These are phyloP conservation scores for Boletus reticulatus DNA, from an alignment of 768 basidiomycete genomes.

Conservation along the genomic window DNA sequence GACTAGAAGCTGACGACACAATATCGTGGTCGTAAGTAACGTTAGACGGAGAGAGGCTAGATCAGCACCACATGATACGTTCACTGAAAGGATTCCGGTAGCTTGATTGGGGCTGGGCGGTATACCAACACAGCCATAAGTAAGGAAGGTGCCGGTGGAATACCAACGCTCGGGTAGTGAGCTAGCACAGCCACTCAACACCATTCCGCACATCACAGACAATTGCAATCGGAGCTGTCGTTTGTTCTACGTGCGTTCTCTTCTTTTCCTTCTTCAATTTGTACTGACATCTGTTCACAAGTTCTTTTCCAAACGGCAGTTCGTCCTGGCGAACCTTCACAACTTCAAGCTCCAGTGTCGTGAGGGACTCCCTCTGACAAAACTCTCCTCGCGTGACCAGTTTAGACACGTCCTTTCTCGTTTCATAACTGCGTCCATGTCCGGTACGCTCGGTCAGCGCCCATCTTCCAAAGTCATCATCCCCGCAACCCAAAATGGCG, in stretches of 20 bases:
- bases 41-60: no score
- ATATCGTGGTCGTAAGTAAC: neutral
- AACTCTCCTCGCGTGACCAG: conserved; percentile 49
- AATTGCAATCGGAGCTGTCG: conserved; percentile 24
- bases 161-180: neutral
- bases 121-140: neutral
- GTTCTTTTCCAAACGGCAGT: conserved; percentile 26
- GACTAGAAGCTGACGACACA: neutral
- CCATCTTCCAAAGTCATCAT: conserved; percentile 25
- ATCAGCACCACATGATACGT: neutral
- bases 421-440: conserved; percentile 52
- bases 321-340: conserved; percentile 31
- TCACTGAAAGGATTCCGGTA: neutral
- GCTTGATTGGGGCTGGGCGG: neutral
- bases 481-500: conserved; percentile 25
- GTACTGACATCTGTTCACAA: neutral
- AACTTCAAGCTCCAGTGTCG: conserved; percentile 27
- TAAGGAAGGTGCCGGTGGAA: no score
- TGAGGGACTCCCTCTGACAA: conserved; percentile 41
- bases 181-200: conserved; percentile 12
- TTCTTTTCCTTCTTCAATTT: neutral
- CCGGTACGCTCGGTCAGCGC: conserved; percentile 24
- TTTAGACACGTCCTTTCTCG: conserved; percentile 56
- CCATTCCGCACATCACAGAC: conserved; percentile 10
- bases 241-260: conserved; percentile 16